These are phyloP conservation scores for Maudiozyma turicensis DNA, from an alignment of 805 yeast species.

Conservation along the genomic window DNA sequence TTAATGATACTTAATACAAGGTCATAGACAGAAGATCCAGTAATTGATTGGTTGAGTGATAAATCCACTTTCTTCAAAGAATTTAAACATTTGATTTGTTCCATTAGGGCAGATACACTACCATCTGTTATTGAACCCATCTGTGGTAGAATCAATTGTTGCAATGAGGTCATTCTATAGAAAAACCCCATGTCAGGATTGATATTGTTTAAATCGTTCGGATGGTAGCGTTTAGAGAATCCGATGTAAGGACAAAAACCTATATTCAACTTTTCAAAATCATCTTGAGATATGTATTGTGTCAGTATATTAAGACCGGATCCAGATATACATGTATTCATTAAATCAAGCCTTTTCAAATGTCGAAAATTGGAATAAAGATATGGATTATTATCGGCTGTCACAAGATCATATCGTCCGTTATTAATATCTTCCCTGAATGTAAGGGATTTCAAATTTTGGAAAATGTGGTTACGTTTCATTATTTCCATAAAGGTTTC, in stretches of 20 bases:
- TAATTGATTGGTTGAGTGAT: conserved; percentile 23
- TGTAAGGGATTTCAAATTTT: conserved; percentile 14
- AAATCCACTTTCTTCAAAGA: conserved; percentile 19
- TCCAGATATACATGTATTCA: conserved; percentile 26
- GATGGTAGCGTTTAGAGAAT: conserved; percentile 3
- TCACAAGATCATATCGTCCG: conserved; percentile 7
- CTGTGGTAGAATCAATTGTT: conserved; percentile 20
- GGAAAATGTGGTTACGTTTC: conserved; percentile 10
- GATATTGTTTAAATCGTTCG: conserved; percentile 5
- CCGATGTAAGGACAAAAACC: conserved; percentile 23
- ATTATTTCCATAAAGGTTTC: conserved; percentile 11
- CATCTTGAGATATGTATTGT: conserved; percentile 5
- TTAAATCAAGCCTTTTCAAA: conserved; percentile 17
- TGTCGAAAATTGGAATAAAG: conserved; percentile 9
- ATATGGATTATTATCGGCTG: too few species aligned
- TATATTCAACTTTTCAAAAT: conserved; percentile 15
- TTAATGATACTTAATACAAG: conserved; percentile 13
- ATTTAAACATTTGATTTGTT: conserved; percentile 8
- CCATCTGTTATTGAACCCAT: conserved; percentile 17
- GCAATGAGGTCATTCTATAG: conserved; percentile 9
- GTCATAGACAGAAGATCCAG: conserved; percentile 26
- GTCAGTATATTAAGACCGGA: conserved; percentile 13
- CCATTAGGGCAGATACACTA: conserved; percentile 10
- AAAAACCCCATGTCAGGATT: conserved; percentile 10
- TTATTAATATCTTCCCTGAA: conserved; percentile 20